Percentiles rank a stretch among this genome's conserved stretches.
phyloP scores from a whole-genome alignment of 352 stramenopile species.

The Phytophthora hibernalis region DNA sequence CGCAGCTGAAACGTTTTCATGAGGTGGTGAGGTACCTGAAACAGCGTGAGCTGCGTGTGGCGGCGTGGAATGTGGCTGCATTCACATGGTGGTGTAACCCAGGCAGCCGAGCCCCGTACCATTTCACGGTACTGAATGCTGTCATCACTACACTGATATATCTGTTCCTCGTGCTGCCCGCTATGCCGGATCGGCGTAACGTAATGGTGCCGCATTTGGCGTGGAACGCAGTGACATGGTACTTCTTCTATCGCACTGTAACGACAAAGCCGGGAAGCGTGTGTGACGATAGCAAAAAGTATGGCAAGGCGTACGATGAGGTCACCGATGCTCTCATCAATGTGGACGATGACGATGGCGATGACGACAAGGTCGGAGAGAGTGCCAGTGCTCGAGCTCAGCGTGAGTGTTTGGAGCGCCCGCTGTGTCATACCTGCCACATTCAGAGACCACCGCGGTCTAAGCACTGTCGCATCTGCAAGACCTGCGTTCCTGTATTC shows the following conservation, averaged over 20 bases:
- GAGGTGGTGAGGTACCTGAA: slow-evolving; percentile 65
- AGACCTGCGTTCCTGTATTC: slow-evolving; percentile 95
- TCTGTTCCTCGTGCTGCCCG: slow-evolving; percentile 57
- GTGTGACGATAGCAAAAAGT: slow-evolving; percentile 37
- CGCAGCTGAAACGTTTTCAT: slow-evolving; percentile 62
- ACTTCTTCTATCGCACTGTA: slow-evolving; percentile 71
- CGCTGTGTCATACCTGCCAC: slow-evolving; percentile 87
- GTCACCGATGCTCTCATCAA: slow-evolving; percentile 60
- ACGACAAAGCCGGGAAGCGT: slow-evolving; percentile 67
- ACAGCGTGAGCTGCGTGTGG: slow-evolving; percentile 31
- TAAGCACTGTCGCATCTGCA: slow-evolving; percentile 93
- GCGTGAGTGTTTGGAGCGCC: slow-evolving; percentile 55
- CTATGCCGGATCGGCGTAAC: slow-evolving; percentile 60
- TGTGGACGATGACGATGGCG: slow-evolving; percentile 26
- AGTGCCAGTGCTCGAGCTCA: slow-evolving; percentile 27
- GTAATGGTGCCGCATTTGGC: slow-evolving; percentile 69
- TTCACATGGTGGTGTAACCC: slow-evolving; percentile 64
- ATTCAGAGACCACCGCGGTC: slow-evolving; percentile 77
- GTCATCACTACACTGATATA: slow-evolving; percentile 51
- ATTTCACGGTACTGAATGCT: slow-evolving; percentile 73
- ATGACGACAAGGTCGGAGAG: slow-evolving; percentile 25
- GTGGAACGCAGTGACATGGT: slow-evolving; percentile 66
- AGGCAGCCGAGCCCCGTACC: slow-evolving; percentile 65
- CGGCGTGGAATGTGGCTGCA: slow-evolving; percentile 68
- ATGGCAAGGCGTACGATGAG: slow-evolving; percentile 58